phyloP scores from a whole-genome alignment of 2,329 filamentous ascomycete species.

The Fusarium domesticum region DNA sequence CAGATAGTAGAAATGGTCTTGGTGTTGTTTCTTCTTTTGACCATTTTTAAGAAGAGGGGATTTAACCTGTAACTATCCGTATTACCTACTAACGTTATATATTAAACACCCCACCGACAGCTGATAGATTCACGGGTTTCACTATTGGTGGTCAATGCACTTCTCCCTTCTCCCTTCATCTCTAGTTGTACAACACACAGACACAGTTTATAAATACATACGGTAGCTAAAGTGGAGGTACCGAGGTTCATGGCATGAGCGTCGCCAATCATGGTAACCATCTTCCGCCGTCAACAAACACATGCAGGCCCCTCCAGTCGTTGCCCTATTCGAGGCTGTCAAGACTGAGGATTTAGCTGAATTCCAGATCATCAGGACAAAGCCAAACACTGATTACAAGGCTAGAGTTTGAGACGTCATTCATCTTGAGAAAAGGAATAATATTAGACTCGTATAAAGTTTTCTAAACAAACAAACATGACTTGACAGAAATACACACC shows the following conservation, averaged over 20 bases:
- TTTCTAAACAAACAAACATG: too few species aligned
- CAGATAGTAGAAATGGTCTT: too few species aligned
- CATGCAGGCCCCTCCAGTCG: slow-evolving; percentile 18
- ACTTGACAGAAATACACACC: too few species aligned
- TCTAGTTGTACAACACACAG: background rate
- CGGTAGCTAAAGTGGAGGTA: background rate
- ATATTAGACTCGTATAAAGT: too few species aligned
- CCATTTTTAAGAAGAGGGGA: too few species aligned
- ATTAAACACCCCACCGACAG: too few species aligned
- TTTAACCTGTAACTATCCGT: too few species aligned
- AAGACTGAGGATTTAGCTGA: slow-evolving; percentile 18
- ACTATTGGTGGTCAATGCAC: too few species aligned
- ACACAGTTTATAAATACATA: background rate
- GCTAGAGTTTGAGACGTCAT: slow-evolving; percentile 1
- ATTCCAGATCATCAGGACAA: slow-evolving; percentile 20
- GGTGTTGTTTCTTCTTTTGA: too few species aligned
- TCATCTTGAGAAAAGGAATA: background rate
- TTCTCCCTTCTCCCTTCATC: too few species aligned
- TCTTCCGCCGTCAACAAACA: slow-evolving; percentile 18
- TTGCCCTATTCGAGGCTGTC: slow-evolving; percentile 18
- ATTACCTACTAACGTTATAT: too few species aligned
- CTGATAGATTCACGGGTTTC: too few species aligned
- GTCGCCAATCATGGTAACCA: background rate
- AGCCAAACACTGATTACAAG: slow-evolving; percentile 11
- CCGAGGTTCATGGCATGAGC: background rate